Conservation (phyloP, 169 alveolate genomes). For the Miamiensis avidus region DNA sequence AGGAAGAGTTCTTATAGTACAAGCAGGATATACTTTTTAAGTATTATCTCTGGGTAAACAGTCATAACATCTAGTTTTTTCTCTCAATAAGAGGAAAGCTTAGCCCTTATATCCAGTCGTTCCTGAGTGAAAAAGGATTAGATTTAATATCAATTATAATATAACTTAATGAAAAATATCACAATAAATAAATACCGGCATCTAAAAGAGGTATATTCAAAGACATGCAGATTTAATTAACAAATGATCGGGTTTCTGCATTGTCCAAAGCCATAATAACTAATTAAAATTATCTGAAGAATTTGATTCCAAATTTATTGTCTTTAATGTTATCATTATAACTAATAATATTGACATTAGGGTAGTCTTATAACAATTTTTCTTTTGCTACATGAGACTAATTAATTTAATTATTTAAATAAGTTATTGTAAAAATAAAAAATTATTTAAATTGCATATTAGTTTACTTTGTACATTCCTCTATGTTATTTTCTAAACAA, state of each 20-base stretch:
- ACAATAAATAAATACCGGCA: slow-evolving; percentile 77
- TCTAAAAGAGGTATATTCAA: slow-evolving; percentile 92
- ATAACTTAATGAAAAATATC: too few species aligned
- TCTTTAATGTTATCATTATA: slow-evolving; percentile 86
- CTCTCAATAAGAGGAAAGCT: slow-evolving; percentile 87
- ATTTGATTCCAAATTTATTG: slow-evolving; percentile 68
- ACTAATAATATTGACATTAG: slow-evolving; percentile 49
- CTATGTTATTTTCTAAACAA: slow-evolving; percentile 68
- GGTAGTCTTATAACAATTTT: slow-evolving; percentile 53
- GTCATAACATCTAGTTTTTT: slow-evolving; percentile 93
- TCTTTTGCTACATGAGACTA: slow-evolving; percentile 67
- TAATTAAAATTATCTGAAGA: slow-evolving; percentile 87
- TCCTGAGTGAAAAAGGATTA: too few species aligned
- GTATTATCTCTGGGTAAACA: slow-evolving; percentile 86
- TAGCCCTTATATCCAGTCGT: slow-evolving; percentile 95
- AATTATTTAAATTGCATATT: slow-evolving; percentile 41
- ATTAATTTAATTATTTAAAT: background rate
- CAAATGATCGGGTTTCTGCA: slow-evolving; percentile 94
- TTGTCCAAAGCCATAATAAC: slow-evolving; percentile 96
- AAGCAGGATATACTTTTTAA: slow-evolving; percentile 94
- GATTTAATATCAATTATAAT: too few species aligned
- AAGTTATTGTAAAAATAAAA: too few species aligned
- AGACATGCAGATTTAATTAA: slow-evolving; percentile 91
- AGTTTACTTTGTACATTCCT: slow-evolving; percentile 24
- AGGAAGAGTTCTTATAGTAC: slow-evolving; percentile 99